These are phyloP conservation scores for Gomphus bonarii DNA, from an alignment of 1,284 basidiomycete species.

Conservation along the genomic window DNA sequence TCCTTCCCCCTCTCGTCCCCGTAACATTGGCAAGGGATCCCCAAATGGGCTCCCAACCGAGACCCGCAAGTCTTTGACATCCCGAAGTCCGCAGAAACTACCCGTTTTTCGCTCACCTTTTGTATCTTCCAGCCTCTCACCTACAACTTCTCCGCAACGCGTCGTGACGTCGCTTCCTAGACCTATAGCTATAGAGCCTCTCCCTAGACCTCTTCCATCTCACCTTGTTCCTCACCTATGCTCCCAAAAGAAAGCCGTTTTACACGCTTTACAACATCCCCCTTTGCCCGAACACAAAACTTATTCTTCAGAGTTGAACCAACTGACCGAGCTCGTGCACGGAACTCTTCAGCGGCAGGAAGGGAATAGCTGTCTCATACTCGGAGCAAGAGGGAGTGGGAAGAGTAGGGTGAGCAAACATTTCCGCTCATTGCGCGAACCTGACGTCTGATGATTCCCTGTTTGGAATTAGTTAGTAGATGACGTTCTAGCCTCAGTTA, in stretches of 20 bases:
- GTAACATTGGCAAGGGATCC: neutral
- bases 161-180: constrained; percentile 7
- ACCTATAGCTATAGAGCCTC: constrained; percentile 8
- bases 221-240: constrained; percentile 34
- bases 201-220: constrained; percentile 20
- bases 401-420: constrained; percentile 49
- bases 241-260: constrained; percentile 48
- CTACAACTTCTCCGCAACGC: neutral
- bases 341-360: constrained; percentile 74
- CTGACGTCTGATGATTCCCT: constrained; percentile 3
- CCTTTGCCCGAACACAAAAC: constrained; percentile 23
- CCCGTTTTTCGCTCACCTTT: neutral
- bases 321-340: constrained; percentile 51
- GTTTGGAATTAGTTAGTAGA: constrained; percentile 43
- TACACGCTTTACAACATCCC: constrained; percentile 36
- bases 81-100: neutral
- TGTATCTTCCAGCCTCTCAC: neutral
- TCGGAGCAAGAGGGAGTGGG: too few relatives aligned
- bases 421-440: neutral
- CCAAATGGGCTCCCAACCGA: neutral
- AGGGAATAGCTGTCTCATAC: constrained; percentile 81
- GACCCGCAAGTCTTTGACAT: neutral
- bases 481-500: constrained; percentile 22
- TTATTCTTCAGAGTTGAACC: constrained; percentile 39
- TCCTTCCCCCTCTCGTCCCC: neutral